Percentiles rank a stretch among this genome's conserved stretches.
Conservation (phyloP, 768 basidiomycete species). For the Pleurotus platypus region DNA sequence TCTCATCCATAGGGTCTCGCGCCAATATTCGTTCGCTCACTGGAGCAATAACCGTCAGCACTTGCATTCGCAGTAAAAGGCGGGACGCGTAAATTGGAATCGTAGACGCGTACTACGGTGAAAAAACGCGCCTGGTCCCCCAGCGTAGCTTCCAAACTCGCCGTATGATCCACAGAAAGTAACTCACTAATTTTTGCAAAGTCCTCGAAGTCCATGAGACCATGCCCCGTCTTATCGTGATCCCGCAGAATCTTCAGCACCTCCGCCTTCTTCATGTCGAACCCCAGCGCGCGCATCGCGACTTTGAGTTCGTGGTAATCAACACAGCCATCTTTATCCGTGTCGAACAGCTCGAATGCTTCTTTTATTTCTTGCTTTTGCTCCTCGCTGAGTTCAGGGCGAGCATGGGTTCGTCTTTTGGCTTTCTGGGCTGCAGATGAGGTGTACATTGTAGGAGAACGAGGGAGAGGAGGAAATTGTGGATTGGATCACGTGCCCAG, state of each 20-base stretch:
- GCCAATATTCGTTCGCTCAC: slow-evolving; percentile 94
- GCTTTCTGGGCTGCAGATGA: slow-evolving; percentile 73
- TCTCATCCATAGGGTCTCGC: slow-evolving; percentile 95
- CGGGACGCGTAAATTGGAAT: background rate
- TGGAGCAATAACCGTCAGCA: slow-evolving; percentile 27
- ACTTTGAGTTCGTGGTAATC: slow-evolving; percentile 99
- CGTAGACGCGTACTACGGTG: background rate
- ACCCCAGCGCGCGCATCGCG: slow-evolving; percentile 96
- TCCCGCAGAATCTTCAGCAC: slow-evolving; percentile 92
- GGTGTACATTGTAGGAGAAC: slow-evolving; percentile 45
- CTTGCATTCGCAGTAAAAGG: slow-evolving; percentile 13
- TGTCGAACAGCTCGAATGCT: slow-evolving; percentile 98
- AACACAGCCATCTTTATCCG: slow-evolving; percentile 93
- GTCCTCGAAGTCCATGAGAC: slow-evolving; percentile 88
- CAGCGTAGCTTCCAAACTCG: background rate
- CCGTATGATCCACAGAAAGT: background rate
- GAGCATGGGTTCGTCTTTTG: slow-evolving; percentile 64
- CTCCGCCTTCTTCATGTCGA: slow-evolving; percentile 98
- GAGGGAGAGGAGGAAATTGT: no score
- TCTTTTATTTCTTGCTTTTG: slow-evolving; percentile 97
- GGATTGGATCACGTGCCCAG: no score
- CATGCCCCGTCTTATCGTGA: slow-evolving; percentile 79
- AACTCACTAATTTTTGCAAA: slow-evolving; percentile 90
- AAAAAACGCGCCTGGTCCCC: background rate
- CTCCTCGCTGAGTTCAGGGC: slow-evolving; percentile 83